A percentile compares a stretch with the other conserved stretches of the same genome.
phyloP scores from a whole-genome alignment of 108 stramenopile species.

The Parietichytrium sp. region DNA sequence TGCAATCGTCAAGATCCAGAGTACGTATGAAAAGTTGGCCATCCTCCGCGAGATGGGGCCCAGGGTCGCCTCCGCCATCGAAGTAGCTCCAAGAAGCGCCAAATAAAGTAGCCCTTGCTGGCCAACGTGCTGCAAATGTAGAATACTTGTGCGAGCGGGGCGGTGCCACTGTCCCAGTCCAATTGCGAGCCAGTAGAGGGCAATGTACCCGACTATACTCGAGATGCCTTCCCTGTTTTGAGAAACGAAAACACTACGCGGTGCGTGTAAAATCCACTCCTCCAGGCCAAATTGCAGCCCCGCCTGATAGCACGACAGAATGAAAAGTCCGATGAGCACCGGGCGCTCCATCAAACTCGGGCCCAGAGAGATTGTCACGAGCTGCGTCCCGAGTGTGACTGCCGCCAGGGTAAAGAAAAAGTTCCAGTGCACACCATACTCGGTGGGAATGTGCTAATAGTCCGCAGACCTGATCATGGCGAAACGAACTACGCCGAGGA shows the following conservation, averaged over 20 bases:
- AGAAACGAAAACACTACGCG: constrained; percentile 59
- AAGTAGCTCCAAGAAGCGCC: neutral
- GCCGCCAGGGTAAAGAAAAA: constrained; percentile 86
- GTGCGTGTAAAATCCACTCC: constrained; percentile 69
- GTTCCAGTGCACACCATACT: constrained; percentile 99
- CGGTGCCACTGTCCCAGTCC: neutral
- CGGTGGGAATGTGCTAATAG: constrained; percentile 78
- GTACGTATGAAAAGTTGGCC: neutral
- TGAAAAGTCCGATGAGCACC: neutral
- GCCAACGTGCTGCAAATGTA: too few species aligned
- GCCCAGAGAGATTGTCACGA: neutral
- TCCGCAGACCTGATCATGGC: constrained; percentile 39
- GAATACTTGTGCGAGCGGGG: neutral
- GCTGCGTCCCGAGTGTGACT: neutral
- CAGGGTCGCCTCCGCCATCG: neutral
- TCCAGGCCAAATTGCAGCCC: constrained; percentile 62
- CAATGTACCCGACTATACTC: constrained; percentile 72
- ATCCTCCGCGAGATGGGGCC: neutral
- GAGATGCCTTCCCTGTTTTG: constrained; percentile 85
- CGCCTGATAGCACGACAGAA: constrained; percentile 67
- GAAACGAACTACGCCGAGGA: constrained; percentile 49
- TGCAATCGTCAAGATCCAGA: neutral
- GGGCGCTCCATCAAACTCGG: neutral
- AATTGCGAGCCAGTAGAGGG: constrained; percentile 54
- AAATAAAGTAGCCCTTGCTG: neutral